Conservation (phyloP, 2,329 filamentous ascomycete species). For the Verticillium albo-atrum region DNA sequence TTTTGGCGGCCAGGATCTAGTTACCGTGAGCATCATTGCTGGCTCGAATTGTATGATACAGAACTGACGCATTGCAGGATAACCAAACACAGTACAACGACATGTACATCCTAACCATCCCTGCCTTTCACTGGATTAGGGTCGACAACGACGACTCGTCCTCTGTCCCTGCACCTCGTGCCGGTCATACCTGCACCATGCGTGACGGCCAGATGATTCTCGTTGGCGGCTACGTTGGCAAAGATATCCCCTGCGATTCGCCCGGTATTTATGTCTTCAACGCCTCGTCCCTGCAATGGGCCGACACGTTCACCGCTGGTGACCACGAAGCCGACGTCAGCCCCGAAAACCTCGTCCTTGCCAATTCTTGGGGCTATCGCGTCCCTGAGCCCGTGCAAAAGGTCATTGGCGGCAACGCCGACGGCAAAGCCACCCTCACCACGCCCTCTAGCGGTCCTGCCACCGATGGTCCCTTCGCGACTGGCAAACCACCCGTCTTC, state of each 20-base stretch:
- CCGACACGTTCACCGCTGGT: slow-evolving; percentile 55
- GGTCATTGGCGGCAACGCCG: slow-evolving; percentile 55
- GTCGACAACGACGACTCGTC: slow-evolving; percentile 45
- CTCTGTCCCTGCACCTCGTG: slow-evolving; percentile 50
- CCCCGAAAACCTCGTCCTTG: slow-evolving; percentile 46
- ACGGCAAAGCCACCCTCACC: slow-evolving; percentile 63
- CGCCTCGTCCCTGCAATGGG: slow-evolving; percentile 60
- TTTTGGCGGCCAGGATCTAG: slow-evolving; percentile 73
- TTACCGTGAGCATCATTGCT: slow-evolving; percentile 39
- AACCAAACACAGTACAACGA: slow-evolving; percentile 60
- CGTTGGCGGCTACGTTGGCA: slow-evolving; percentile 64
- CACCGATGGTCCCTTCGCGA: slow-evolving; percentile 65
- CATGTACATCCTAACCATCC: slow-evolving; percentile 70
- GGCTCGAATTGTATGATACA: background rate
- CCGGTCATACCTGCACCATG: slow-evolving; percentile 65
- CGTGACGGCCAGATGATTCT: slow-evolving; percentile 69
- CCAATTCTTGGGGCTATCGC: slow-evolving; percentile 58
- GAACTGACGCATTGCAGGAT: slow-evolving; percentile 21
- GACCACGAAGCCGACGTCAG: slow-evolving; percentile 41
- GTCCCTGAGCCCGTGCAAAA: slow-evolving; percentile 61
- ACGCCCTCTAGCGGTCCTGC: slow-evolving; percentile 57
- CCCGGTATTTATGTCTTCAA: slow-evolving; percentile 73
- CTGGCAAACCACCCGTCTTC: slow-evolving; percentile 65
- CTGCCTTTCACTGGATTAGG: slow-evolving; percentile 69
- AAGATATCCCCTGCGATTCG: slow-evolving; percentile 57